Conservation (phyloP, 352 stramenopile species). For the Globisporangium polare region DNA sequence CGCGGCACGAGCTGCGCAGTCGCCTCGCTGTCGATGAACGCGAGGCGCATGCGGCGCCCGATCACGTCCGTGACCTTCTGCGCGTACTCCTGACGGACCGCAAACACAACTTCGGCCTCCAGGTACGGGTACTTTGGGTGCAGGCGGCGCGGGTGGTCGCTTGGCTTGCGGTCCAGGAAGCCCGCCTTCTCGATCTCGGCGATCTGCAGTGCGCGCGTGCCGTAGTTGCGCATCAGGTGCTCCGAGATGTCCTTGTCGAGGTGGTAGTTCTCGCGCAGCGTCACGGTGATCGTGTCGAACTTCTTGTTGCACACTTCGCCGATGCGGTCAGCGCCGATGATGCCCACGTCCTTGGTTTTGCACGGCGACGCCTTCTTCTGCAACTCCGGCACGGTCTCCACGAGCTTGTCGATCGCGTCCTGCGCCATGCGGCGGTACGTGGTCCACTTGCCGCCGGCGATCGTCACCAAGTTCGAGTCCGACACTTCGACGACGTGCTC, state of each 20-base stretch:
- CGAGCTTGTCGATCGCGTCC: slow-evolving; percentile 90
- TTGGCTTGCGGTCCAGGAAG: slow-evolving; percentile 81
- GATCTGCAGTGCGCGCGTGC: slow-evolving; percentile 93
- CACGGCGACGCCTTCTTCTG: slow-evolving; percentile 63
- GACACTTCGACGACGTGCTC: slow-evolving; percentile 94
- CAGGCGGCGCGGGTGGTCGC: slow-evolving; percentile 85
- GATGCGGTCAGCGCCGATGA: slow-evolving; percentile 88
- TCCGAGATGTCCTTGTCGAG: slow-evolving; percentile 93
- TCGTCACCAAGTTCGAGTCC: slow-evolving; percentile 90
- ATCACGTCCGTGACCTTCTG: slow-evolving; percentile 91
- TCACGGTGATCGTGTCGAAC: slow-evolving; percentile 94
- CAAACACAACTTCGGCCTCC: slow-evolving; percentile 93
- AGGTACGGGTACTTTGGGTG: slow-evolving; percentile 95
- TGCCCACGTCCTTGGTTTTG: slow-evolving; percentile 77
- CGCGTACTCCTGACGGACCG: slow-evolving; percentile 93
- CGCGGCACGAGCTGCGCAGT: slow-evolving; percentile 71
- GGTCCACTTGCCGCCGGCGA: slow-evolving; percentile 97
- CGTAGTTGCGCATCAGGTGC: slow-evolving; percentile 96
- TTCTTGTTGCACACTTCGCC: slow-evolving; percentile 95
- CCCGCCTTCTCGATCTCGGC: slow-evolving; percentile 88
- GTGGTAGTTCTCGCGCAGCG: slow-evolving; percentile 91
- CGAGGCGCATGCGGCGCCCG: slow-evolving; percentile 89
- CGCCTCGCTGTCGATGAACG: slow-evolving; percentile 90
- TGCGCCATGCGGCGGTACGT: slow-evolving; percentile 96
- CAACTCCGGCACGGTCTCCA: slow-evolving; percentile 78